Evolutionary conservation across 768 basidiomycete genomes (phyloP), one percentile per base, ranked within the genome.

Genomic region (Suillus sp.): DNA sequence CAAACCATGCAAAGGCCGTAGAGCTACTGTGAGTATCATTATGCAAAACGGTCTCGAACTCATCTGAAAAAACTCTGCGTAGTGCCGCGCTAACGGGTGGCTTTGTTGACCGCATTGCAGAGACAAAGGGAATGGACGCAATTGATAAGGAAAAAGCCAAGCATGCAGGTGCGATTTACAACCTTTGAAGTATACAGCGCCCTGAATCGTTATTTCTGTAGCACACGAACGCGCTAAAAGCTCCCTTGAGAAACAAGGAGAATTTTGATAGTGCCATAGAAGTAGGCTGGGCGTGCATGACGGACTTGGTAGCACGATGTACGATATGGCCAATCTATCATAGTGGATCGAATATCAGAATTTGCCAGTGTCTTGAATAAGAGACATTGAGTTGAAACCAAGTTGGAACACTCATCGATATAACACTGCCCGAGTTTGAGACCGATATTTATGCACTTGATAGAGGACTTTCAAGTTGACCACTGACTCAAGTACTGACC

Each of bases 71-170:
- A 30, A 14, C 4, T 27, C 25, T 47, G 45, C 11, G 51, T 14
- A 76, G 74, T 2, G 73, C 74, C 18, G 75, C 43, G 2, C 51
- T 75, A 30, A 55, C 67, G 0, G 75, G 75, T n/a, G 73, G 42
- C 14, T 69, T 53, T 50, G 14, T 76, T 30, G 74, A 75, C 62
- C 55, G 59, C 7, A 22, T 73, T 6, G 67, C 38, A 25, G 73
- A 75, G 64, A 74, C 66, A 18, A 71, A 66, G 40, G 71, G 71
- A 11, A 34, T 70, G 64, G 68, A 76, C 38, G 59, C 53, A 9
- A 0, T 65, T n/a, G 67, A 71, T 3, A 68, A n/a, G 47, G 42
- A 73, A 27, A 63, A 62, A 9, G 61, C 62, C 47, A 73, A 76
- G 27, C 66, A 56, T 22, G 59, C 55, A 0, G 75, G 75, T 75